Evolutionary conservation across 768 basidiomycete species (phyloP).

Genomic region (Phlebiopsis gigantea): DNA sequence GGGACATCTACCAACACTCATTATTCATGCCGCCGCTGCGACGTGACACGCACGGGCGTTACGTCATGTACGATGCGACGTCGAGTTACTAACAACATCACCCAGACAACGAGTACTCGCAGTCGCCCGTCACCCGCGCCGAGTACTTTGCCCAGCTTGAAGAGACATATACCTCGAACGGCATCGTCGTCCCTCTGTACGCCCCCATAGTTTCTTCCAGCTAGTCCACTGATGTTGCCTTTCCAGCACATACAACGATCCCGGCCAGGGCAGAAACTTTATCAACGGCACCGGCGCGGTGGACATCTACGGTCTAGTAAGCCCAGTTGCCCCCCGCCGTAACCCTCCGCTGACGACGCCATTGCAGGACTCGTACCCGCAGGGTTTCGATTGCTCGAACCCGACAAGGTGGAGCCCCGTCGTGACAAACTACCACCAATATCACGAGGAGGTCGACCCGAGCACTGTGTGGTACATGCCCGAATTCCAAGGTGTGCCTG

Average conservation of each 20-base stretch:
- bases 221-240: not conserved
- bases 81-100: not conserved
- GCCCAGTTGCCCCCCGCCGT: not conserved
- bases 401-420: constrained; percentile 63
- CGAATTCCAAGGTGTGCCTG: constrained; percentile 27
- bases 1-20: too few relatives aligned
- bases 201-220: not conserved
- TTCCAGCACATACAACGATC: constrained; percentile 25
- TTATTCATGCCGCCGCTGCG: too few relatives aligned
- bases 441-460: constrained; percentile 47
- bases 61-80: too few relatives aligned
- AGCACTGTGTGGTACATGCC: constrained; percentile 68
- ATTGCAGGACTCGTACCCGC: constrained; percentile 68
- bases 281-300: constrained; percentile 28
- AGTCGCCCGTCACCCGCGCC: constrained; percentile 20
- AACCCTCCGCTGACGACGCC: not conserved
- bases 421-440: constrained; percentile 56
- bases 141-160: constrained; percentile 23
- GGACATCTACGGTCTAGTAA: constrained; percentile 25
- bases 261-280: constrained; percentile 20
- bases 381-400: constrained; percentile 77
- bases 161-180: constrained; percentile 15
- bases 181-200: constrained; percentile 21
- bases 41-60: too few relatives aligned
- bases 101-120: constrained; percentile 72